Evolutionary conservation across 345 rosid genomes (phyloP), one percentile per base, ranked within the genome.

Genomic region (Arabidopsis thaliana): DNA sequence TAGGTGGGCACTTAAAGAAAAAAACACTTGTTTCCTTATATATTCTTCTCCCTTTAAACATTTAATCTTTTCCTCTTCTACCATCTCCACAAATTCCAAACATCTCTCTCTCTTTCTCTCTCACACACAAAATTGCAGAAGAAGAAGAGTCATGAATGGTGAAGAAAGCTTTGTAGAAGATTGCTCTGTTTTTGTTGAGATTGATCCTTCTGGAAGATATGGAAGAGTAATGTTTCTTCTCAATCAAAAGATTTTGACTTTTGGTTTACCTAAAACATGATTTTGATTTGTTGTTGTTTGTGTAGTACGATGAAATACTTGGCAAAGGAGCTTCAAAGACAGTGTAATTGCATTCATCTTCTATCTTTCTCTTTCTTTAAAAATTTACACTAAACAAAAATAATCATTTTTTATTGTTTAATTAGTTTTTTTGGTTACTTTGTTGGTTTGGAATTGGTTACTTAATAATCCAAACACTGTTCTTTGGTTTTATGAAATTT

Each of bases 161-260:
- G 80, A 76, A 62, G 75, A 61, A 76, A 69, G 65, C 45, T 50
- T 34, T 8, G 58, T 72, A 0, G 75, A 73, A 45, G 86, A 84
- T 72, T 77, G n/a, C 78, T 83, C 83, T 59, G 96, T 83, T 68
- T 92, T 87, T 77, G 94, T 86, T 76, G 99, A 96, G 81, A 86
- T 86, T 81, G 99, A 96, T 86, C 99, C 97, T 62, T 84, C 98
- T 10, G 99, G 99, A 81, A 93, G 99, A 96, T 96, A 96, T 83
- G 97, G 99, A 85, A 88, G 99, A 84, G 99, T 70, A 36, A 40
- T 61, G 56, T 12, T 65, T 73, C 59, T 48, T 60, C 59, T 53
- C 24, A 8, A 48, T 49, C 49, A 0, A 41, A 41, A 24, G 45
- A 37, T 62, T 75, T 8, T 71, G 44, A 38, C 24, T 14, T 50